These are phyloP conservation scores for Candida taoyuanica DNA, from an alignment of 805 yeast genomes.

Conservation along the genomic window DNA sequence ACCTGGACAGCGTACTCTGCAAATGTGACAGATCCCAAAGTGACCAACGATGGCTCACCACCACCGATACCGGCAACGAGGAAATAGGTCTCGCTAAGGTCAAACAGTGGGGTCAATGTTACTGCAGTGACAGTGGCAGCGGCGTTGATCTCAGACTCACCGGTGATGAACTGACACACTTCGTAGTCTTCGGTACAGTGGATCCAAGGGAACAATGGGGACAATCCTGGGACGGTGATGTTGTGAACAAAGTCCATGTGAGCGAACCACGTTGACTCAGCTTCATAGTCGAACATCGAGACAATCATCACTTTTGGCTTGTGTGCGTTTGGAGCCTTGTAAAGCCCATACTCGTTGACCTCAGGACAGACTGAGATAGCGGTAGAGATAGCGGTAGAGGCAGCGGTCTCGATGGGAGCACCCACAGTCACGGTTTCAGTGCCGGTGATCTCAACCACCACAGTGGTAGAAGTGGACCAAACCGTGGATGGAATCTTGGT, in stretches of 20 bases:
- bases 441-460: constrained; percentile 1
- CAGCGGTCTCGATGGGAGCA: background rate
- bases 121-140: constrained; percentile 15
- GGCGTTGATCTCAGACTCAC: constrained; percentile 16
- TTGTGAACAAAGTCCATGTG: constrained; percentile 13
- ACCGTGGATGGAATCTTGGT: constrained; percentile 8
- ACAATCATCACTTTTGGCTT: constrained; percentile 13
- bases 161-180: constrained; percentile 16
- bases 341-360: constrained; percentile 10
- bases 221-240: constrained; percentile 15
- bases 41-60: constrained; percentile 14
- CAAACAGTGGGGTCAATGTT: constrained; percentile 11
- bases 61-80: constrained; percentile 16
- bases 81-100: constrained; percentile 13
- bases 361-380: constrained; percentile 1
- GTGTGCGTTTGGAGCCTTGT: constrained; percentile 12
- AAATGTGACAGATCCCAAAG: constrained; percentile 15
- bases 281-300: constrained; percentile 12
- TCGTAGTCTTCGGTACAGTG: constrained; percentile 13
- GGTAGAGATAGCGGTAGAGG: background rate
- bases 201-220: constrained; percentile 16
- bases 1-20: constrained; percentile 16
- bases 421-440: constrained; percentile 2
- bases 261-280: constrained; percentile 12
- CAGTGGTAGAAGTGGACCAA: constrained; percentile 6